Percentiles rank a stretch among this genome's conserved stretches.
These are phyloP conservation scores for Xylaria hypoxylon DNA, from an alignment of 2,329 filamentous ascomycete genomes.

Conservation along the genomic window DNA sequence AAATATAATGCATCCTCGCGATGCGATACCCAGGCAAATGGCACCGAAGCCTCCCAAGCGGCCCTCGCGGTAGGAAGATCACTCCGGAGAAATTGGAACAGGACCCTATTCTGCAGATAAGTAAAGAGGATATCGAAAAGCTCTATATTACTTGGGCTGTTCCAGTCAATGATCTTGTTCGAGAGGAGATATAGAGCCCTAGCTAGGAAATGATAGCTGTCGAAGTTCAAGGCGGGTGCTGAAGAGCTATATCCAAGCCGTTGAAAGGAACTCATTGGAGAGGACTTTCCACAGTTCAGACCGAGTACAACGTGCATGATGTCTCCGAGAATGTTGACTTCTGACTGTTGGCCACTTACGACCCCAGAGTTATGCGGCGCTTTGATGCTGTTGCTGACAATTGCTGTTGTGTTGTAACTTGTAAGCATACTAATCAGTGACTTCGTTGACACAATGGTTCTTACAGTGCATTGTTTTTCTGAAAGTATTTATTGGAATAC, in stretches of 20 bases:
- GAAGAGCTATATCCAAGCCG: not conserved
- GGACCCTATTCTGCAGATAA: not conserved
- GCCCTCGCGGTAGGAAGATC: not conserved
- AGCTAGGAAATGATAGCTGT: constrained; percentile 7
- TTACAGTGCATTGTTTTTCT: constrained; percentile 8
- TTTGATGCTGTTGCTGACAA: not conserved
- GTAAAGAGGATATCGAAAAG: not conserved
- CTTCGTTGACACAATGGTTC: not conserved
- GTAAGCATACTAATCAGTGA: not conserved
- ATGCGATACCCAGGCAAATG: not conserved
- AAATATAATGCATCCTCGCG: not conserved
- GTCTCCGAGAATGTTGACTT: not conserved
- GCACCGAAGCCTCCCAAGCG: not conserved
- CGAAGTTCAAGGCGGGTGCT: constrained; percentile 1
- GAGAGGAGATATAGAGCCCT: not conserved
- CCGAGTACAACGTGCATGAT: not conserved
- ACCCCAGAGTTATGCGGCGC: not conserved
- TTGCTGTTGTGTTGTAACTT: not conserved
- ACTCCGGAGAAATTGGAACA: not conserved
- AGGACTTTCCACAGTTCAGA: not conserved
- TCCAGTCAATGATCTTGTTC: not conserved
- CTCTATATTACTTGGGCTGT: not conserved
- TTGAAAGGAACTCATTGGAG: not conserved
- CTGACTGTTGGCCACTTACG: not conserved
- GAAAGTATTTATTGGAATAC: constrained; percentile 1